A percentile compares a stretch with the other conserved stretches of the same genome.
Conservation (phyloP, 2,329 filamentous ascomycete genomes). For the Purpureocillium lavendulum region DNA sequence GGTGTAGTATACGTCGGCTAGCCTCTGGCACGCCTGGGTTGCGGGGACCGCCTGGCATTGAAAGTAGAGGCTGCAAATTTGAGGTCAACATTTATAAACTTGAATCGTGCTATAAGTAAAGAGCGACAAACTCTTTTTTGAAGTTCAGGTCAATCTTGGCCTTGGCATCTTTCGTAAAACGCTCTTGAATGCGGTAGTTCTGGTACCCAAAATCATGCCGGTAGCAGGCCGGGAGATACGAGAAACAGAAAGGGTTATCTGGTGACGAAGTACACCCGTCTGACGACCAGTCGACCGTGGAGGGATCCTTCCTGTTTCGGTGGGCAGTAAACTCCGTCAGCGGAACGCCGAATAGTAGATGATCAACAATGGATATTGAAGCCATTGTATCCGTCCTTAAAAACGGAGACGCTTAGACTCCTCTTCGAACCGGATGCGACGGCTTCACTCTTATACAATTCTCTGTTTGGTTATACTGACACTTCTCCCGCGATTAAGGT, state of each 20-base stretch:
- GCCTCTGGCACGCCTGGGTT: conserved; percentile 17
- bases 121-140: conserved; percentile 26
- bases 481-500: too few species aligned
- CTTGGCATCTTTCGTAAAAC: conserved; percentile 34
- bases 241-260: conserved; percentile 34
- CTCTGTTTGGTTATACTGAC: too few species aligned
- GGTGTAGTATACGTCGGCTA: conserved; percentile 32
- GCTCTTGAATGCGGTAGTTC: conserved; percentile 40
- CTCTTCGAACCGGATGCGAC: too few species aligned
- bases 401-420: too few species aligned
- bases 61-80: conserved; percentile 24
- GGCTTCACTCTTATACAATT: too few species aligned
- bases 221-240: conserved; percentile 35
- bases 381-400: too few species aligned
- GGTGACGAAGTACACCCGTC: conserved; percentile 34
- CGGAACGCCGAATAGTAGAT: conserved; percentile 33
- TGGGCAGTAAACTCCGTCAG: conserved; percentile 32
- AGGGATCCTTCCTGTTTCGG: conserved; percentile 29
- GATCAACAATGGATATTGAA: conserved; percentile 36
- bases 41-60: conserved; percentile 20
- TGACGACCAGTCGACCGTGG: conserved; percentile 29
- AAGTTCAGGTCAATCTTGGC: conserved; percentile 42
- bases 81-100: too few species aligned
- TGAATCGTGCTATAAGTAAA: too few species aligned
- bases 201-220: conserved; percentile 50